Percentiles rank a stretch among this genome's conserved stretches.
These are phyloP conservation scores for Aspergillus pseudoglaucus DNA, from an alignment of 2,329 filamentous ascomycete genomes.

Conservation along the genomic window DNA sequence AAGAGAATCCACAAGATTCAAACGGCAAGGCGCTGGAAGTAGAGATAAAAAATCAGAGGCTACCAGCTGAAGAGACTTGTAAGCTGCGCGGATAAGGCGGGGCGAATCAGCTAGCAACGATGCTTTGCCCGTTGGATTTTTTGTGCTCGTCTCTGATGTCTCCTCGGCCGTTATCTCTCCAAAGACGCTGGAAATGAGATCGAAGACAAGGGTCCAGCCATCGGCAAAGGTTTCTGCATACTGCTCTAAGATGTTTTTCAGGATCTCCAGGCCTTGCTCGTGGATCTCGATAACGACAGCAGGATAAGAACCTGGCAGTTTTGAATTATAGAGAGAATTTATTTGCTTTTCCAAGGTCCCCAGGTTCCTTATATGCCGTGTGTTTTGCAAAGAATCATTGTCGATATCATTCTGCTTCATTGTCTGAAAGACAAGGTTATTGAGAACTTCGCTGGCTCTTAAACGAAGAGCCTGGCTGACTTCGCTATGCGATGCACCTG, in stretches of 20 bases:
- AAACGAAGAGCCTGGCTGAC: slow-evolving; percentile 35
- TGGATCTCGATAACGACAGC: slow-evolving; percentile 72
- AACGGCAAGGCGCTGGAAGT: slow-evolving; percentile 63
- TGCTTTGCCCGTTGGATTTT: slow-evolving; percentile 12
- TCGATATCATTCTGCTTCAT: slow-evolving; percentile 34
- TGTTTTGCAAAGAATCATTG: slow-evolving; percentile 45
- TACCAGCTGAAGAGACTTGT: slow-evolving; percentile 82
- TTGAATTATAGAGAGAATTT: slow-evolving; percentile 50
- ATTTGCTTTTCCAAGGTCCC: slow-evolving; percentile 59
- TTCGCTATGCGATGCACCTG: slow-evolving; percentile 35
- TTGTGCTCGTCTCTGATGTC: slow-evolving; percentile 10
- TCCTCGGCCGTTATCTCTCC: slow-evolving; percentile 38
- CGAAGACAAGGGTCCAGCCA: slow-evolving; percentile 81
- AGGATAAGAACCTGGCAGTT: slow-evolving; percentile 52
- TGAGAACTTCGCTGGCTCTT: slow-evolving; percentile 58
- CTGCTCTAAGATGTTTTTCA: slow-evolving; percentile 78
- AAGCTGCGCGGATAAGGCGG: slow-evolving; percentile 76
- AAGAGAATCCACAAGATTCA: slow-evolving; percentile 76
- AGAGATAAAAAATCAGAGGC: slow-evolving; percentile 88
- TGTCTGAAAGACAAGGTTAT: slow-evolving; percentile 37
- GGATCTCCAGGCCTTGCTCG: slow-evolving; percentile 67
- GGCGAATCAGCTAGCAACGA: slow-evolving; percentile 47
- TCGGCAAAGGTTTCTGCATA: slow-evolving; percentile 76
- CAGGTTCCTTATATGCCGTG: slow-evolving; percentile 67
- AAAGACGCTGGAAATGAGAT: slow-evolving; percentile 79